A percentile compares a stretch with the other conserved stretches of the same genome.
Conservation (phyloP, 2,329 filamentous ascomycete species). For the Botrytis fragariae region DNA sequence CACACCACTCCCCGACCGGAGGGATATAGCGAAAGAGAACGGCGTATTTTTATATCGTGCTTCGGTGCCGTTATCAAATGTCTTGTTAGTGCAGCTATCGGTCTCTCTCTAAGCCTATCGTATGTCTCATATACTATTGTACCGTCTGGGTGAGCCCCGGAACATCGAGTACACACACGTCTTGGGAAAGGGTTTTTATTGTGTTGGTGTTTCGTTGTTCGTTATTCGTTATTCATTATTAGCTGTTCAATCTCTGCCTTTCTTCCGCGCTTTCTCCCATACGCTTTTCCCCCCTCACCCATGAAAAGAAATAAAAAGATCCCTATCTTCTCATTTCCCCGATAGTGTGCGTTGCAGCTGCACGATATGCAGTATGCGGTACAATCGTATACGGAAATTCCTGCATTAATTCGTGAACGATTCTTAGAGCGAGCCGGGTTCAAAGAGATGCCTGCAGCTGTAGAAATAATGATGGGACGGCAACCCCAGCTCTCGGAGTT, state of each 20-base stretch:
- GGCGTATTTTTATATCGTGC: not conserved
- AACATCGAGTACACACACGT: not conserved
- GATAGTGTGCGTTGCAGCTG: conserved; percentile 13
- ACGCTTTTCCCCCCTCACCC: not conserved
- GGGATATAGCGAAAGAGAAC: conserved; percentile 9
- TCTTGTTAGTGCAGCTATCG: conserved; percentile 5
- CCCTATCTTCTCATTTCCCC: conserved; percentile 13
- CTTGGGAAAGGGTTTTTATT: not conserved
- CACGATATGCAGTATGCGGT: conserved; percentile 9
- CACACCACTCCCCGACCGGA: conserved; percentile 9
- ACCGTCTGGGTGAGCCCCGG: not conserved
- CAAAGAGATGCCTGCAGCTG: conserved; percentile 11
- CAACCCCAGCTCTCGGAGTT: conserved; percentile 19
- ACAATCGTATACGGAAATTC: conserved; percentile 8
- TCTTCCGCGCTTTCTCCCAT: not conserved
- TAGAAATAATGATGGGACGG: conserved; percentile 9
- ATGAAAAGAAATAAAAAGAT: conserved; percentile 4
- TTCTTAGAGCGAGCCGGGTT: not conserved
- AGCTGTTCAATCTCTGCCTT: not conserved
- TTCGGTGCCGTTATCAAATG: not conserved
- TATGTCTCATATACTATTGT: not conserved
- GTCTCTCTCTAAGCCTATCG: not conserved
- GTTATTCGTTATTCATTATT: not conserved
- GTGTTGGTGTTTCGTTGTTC: not conserved
- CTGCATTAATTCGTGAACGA: conserved; percentile 8